These are phyloP conservation scores for Chaetomium globosum DNA, from an alignment of 2,329 filamentous ascomycete species.

Conservation along the genomic window DNA sequence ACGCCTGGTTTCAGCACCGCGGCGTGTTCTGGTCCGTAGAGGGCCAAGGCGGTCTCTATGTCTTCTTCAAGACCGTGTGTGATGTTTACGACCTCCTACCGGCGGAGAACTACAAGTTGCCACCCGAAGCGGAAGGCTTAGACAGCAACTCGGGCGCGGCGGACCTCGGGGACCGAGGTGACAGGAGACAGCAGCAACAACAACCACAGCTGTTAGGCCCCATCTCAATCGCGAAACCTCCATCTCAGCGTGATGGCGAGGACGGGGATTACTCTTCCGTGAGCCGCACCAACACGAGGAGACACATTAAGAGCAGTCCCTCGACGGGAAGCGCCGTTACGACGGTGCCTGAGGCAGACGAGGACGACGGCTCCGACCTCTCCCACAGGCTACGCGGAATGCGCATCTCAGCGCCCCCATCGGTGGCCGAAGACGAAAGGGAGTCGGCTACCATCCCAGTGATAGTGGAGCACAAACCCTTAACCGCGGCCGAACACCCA, in stretches of 20 bases:
- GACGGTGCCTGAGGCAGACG: constrained; percentile 80
- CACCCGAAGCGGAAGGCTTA: constrained; percentile 85
- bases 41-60: constrained; percentile 84
- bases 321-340: constrained; percentile 77
- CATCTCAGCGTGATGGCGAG: constrained; percentile 39
- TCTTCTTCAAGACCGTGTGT: constrained; percentile 96
- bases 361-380: constrained; percentile 64
- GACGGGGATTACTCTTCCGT: constrained; percentile 56
- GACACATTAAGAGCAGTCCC: constrained; percentile 78
- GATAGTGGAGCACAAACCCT: constrained; percentile 45
- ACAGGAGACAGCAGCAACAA: constrained; percentile 29
- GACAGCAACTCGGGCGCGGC: constrained; percentile 48
- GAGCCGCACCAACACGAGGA: constrained; percentile 71
- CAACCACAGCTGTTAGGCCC: constrained; percentile 25
- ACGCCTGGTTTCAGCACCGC: constrained; percentile 97
- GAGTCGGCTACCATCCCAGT: constrained; percentile 44
- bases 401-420: constrained; percentile 55
- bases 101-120: constrained; percentile 93
- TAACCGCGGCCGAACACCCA: constrained; percentile 24
- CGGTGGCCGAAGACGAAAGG: constrained; percentile 53
- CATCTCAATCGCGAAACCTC: constrained; percentile 35
- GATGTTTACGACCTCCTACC: constrained; percentile 88
- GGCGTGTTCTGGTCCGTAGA: constrained; percentile 95
- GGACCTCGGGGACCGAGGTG: constrained; percentile 17
- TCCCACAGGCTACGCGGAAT: constrained; percentile 52